Conservation (phyloP, 2,329 filamentous ascomycete genomes). For the Aspergillus fructus region DNA sequence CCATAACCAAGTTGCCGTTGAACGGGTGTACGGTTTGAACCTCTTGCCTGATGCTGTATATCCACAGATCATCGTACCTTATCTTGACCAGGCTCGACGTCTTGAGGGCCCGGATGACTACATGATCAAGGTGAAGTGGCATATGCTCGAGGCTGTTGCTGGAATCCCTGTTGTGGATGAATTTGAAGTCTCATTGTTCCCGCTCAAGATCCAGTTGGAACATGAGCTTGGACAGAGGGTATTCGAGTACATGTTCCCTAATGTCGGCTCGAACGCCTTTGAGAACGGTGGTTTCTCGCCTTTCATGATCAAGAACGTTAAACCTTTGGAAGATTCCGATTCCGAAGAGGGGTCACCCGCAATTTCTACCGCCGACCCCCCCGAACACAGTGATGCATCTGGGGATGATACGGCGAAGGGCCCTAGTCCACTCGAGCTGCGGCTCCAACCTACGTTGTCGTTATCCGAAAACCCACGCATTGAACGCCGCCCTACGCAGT, state of each 20-base stretch:
- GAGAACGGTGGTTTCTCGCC: slow-evolving; percentile 52
- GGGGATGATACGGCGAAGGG: slow-evolving; percentile 55
- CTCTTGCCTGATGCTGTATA: slow-evolving; percentile 87
- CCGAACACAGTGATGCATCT: slow-evolving; percentile 39
- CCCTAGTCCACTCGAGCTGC: slow-evolving; percentile 74
- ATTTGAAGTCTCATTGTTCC: slow-evolving; percentile 92
- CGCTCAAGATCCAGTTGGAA: slow-evolving; percentile 90
- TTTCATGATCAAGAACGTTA: slow-evolving; percentile 54
- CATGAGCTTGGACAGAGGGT: slow-evolving; percentile 87
- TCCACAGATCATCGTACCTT: slow-evolving; percentile 92
- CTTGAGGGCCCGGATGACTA: slow-evolving; percentile 63
- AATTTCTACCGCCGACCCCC: slow-evolving; percentile 34
- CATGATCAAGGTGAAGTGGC: slow-evolving; percentile 94
- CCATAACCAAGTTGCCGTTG: slow-evolving; percentile 85
- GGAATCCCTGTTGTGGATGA: slow-evolving; percentile 96
- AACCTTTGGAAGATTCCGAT: slow-evolving; percentile 52
- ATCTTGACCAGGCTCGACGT: slow-evolving; percentile 65
- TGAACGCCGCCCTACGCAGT: slow-evolving; percentile 27
- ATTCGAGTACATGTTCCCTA: slow-evolving; percentile 97
- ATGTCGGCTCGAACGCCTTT: slow-evolving; percentile 60
- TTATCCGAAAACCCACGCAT: slow-evolving; percentile 43
- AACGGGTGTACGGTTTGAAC: slow-evolving; percentile 84
- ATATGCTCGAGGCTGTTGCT: slow-evolving; percentile 97
- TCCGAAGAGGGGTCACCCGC: slow-evolving; percentile 30
- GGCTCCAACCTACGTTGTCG: slow-evolving; percentile 77